Conservation (phyloP, 306 rosid species). For the Cicer judaicum region DNA sequence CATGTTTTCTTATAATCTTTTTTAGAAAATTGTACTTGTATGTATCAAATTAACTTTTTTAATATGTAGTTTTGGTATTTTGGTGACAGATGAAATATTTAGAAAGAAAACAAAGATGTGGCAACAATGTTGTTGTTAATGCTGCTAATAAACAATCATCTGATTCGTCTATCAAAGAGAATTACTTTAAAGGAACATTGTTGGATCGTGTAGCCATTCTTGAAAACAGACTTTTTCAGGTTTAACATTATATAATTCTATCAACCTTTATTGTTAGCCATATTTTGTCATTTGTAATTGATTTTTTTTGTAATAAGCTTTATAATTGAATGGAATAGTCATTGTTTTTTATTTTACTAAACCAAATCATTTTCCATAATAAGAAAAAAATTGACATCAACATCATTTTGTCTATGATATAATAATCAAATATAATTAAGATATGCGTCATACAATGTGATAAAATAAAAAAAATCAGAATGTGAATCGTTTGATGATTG, state of each 20-base stretch:
- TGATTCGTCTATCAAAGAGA: constrained; percentile 60
- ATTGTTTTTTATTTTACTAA: neutral
- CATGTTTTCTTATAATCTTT: neutral
- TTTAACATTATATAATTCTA: constrained; percentile 27
- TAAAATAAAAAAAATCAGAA: neutral
- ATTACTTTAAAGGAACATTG: constrained; percentile 66
- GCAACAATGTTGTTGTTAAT: constrained; percentile 29
- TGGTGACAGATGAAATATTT: constrained; percentile 65
- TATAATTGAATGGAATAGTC: too few relatives aligned
- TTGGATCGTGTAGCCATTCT: constrained; percentile 75
- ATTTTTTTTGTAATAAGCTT: neutral
- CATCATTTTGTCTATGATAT: neutral
- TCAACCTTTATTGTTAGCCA: neutral
- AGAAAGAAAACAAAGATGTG: constrained; percentile 65
- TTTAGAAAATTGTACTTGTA: neutral
- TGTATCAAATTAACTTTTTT: neutral
- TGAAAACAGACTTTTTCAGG: constrained; percentile 77
- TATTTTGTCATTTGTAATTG: neutral
- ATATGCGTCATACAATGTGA: neutral
- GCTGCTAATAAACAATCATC: constrained; percentile 48
- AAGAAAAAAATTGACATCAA: neutral
- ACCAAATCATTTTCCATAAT: constrained; percentile 32
- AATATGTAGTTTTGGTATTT: neutral
- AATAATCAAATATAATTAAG: neutral
- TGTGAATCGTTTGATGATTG: neutral